Evolutionary conservation across 192 early-diverging fungal species (phyloP).

Genomic region (Paraglomus occultum): DNA sequence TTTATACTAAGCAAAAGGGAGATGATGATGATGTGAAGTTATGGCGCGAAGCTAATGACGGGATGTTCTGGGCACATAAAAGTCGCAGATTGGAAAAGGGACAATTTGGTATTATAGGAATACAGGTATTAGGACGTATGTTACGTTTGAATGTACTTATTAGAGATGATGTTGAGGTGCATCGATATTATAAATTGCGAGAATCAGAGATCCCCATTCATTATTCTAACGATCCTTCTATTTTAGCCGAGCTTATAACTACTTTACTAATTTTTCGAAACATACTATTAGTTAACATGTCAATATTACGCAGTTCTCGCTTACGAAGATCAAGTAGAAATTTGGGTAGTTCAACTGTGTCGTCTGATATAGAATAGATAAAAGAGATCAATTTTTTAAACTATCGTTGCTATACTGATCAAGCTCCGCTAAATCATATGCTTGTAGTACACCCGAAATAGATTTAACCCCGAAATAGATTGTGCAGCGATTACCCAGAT

Average conservation of each 20-base stretch:
- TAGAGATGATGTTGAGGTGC: neutral
- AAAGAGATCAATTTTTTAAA: no score
- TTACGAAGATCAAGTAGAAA: neutral
- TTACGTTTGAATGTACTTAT: slow-evolving; percentile 12
- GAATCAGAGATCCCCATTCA: neutral
- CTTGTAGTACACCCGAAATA: no score
- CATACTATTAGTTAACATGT: slow-evolving; percentile 13
- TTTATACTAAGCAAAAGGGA: neutral
- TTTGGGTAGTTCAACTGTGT: neutral
- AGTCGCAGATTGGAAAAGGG: neutral
- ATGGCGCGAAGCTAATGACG: neutral
- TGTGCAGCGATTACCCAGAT: no score
- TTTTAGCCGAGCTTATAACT: slow-evolving; percentile 7
- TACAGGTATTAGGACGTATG: neutral
- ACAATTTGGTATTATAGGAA: slow-evolving; percentile 10
- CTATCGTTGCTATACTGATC: no score
- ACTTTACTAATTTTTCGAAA: neutral
- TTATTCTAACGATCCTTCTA: neutral
- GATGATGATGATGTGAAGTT: neutral
- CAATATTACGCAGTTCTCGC: neutral
- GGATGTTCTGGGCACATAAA: neutral
- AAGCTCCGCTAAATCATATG: no score
- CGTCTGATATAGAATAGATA: neutral
- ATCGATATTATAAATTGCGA: neutral
- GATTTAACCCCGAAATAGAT: no score